A percentile compares a stretch with the other conserved stretches of the same genome.
Conservation (phyloP, 208 protist species). For the Wallacemonas collosoma region DNA sequence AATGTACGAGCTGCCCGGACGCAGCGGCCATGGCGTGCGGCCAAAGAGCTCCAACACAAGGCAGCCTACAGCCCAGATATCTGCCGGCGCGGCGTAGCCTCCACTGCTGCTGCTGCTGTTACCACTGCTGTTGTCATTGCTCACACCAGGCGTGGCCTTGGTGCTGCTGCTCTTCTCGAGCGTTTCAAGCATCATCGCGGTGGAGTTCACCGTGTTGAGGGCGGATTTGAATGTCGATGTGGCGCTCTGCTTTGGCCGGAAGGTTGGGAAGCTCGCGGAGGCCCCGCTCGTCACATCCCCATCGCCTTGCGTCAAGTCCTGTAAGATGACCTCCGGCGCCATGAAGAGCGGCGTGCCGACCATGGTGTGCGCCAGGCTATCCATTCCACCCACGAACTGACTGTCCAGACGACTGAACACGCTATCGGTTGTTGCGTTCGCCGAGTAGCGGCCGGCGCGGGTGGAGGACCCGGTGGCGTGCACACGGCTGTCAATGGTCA, state of each 20-base stretch:
- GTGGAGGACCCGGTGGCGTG: constrained; percentile 8
- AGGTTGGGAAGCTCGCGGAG: constrained; percentile 12
- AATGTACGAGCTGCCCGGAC: constrained; percentile 38
- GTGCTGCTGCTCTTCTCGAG: not conserved
- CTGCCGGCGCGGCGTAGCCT: constrained; percentile 69
- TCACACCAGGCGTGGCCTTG: not conserved
- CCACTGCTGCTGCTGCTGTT: constrained; percentile 6
- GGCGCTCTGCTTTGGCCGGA: constrained; percentile 2
- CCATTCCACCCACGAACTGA: constrained; percentile 32
- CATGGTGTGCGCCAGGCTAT: constrained; percentile 68
- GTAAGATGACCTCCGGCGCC: constrained; percentile 84
- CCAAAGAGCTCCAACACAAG: constrained; percentile 81
- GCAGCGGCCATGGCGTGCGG: constrained; percentile 58
- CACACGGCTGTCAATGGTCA: constrained; percentile 12
- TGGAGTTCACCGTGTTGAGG: not conserved
- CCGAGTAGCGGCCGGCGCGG: not conserved
- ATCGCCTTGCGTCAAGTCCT: constrained; percentile 17
- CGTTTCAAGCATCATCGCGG: constrained; percentile 10
- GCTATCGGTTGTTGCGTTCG: constrained; percentile 22
- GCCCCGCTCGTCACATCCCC: constrained; percentile 1
- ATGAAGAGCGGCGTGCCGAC: constrained; percentile 87
- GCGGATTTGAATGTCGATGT: not conserved
- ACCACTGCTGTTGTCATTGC: constrained; percentile 6
- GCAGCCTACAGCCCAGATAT: constrained; percentile 90
- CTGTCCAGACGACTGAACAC: constrained; percentile 12